Evolutionary conservation across 164 flowering plant genomes (phyloP).

Genomic region (Euptelea pleiosperma): DNA sequence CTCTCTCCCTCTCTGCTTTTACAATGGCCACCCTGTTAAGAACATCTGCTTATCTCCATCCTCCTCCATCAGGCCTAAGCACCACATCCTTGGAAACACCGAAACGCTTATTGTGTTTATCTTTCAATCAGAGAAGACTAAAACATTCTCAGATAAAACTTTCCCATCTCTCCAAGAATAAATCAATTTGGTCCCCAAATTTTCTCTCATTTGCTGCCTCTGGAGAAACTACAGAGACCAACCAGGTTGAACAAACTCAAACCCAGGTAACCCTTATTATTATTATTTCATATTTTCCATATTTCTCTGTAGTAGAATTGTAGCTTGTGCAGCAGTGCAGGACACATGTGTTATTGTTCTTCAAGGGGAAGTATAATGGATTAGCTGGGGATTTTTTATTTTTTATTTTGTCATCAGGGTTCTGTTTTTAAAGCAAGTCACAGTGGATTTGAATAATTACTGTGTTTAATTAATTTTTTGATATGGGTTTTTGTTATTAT

Average conservation of each 20-base stretch:
- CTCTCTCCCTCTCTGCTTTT: neutral
- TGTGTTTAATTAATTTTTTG: no score
- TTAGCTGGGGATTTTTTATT: no score
- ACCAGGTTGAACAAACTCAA: conserved; percentile 15
- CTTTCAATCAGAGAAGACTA: conserved; percentile 9
- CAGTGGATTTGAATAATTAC: no score
- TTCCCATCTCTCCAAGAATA: neutral
- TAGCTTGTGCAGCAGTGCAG: no score
- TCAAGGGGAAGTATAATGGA: no score
- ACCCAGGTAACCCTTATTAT: no score
- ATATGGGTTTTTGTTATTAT: no score
- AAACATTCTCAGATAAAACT: neutral
- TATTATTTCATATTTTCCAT: no score
- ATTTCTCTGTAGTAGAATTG: no score
- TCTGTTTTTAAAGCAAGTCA: no score
- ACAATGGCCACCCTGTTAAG: conserved; percentile 22
- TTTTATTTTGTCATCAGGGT: no score
- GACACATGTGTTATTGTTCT: no score
- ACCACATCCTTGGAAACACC: conserved; percentile 9
- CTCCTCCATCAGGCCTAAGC: neutral
- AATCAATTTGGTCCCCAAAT: conserved; percentile 2
- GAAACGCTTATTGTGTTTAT: conserved; percentile 4
- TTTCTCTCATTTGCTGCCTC: conserved; percentile 14
- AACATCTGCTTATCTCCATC: conserved; percentile 3
- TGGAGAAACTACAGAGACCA: conserved; percentile 21